Conservation (phyloP, 306 rosid species). For the Trifolium dubium region DNA sequence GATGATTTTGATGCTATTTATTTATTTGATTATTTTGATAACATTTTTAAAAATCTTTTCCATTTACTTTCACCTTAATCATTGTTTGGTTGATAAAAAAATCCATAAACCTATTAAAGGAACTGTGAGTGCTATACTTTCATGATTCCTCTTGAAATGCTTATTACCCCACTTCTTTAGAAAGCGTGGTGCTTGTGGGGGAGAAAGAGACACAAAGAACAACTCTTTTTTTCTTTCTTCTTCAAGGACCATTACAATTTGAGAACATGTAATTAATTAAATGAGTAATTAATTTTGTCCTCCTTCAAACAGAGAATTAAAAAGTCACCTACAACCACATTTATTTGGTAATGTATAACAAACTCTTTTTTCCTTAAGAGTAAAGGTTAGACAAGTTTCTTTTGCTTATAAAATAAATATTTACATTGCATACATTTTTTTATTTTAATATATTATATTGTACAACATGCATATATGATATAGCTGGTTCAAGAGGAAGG, state of each 20-base stretch:
- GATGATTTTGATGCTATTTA: too few relatives aligned
- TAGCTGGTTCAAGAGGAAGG: constrained; percentile 40
- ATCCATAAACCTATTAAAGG: constrained; percentile 56
- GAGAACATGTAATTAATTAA: constrained; percentile 23
- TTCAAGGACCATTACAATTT: constrained; percentile 30
- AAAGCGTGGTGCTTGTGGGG: constrained; percentile 42
- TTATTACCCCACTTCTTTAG: constrained; percentile 41
- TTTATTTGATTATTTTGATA: too few relatives aligned
- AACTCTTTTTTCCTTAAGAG: constrained; percentile 50
- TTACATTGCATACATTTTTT: constrained; percentile 21
- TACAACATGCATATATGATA: constrained; percentile 22
- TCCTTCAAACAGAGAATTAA: constrained; percentile 30
- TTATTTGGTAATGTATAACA: constrained; percentile 50
- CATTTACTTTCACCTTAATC: constrained; percentile 42
- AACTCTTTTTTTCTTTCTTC: constrained; percentile 15
- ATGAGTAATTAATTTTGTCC: background rate
- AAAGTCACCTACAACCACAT: constrained; percentile 46
- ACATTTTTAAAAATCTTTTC: background rate
- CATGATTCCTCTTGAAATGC: constrained; percentile 67
- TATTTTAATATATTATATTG: background rate
- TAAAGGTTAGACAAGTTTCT: constrained; percentile 48
- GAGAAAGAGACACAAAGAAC: constrained; percentile 37
- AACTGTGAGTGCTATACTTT: constrained; percentile 66
- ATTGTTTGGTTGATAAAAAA: constrained; percentile 62
- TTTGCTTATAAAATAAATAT: constrained; percentile 33